These are phyloP conservation scores for Thermothelomyces thermophilus DNA, from an alignment of 2,329 filamentous ascomycete species.

Conservation along the genomic window DNA sequence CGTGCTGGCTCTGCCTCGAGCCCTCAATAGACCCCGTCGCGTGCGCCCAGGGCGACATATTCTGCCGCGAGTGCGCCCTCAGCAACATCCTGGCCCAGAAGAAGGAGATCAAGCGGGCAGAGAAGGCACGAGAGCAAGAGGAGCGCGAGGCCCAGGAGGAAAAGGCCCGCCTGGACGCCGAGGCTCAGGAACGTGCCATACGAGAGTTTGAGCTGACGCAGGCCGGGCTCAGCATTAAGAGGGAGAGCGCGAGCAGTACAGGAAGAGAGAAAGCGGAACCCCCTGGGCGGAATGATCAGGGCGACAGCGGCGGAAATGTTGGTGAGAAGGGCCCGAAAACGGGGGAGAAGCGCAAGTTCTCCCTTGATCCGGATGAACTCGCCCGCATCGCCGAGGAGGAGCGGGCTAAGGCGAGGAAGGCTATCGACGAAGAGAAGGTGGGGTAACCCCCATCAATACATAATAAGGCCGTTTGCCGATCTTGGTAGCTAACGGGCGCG, in stretches of 20 bases:
- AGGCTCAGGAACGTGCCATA: slow-evolving; percentile 64
- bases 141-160: slow-evolving; percentile 57
- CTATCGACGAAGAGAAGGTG: slow-evolving; percentile 67
- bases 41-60: slow-evolving; percentile 79
- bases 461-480: too few relatives aligned
- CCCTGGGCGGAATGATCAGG: slow-evolving; percentile 13
- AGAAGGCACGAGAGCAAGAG: slow-evolving; percentile 57
- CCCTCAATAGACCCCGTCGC: slow-evolving; percentile 75
- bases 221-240: slow-evolving; percentile 53
- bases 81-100: slow-evolving; percentile 85
- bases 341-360: slow-evolving; percentile 66
- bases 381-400: slow-evolving; percentile 63
- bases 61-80: slow-evolving; percentile 91
- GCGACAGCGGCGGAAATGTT: slow-evolving; percentile 33
- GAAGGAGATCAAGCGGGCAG: slow-evolving; percentile 80
- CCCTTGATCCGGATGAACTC: slow-evolving; percentile 72
- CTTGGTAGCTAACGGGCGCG: slow-evolving; percentile 9
- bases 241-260: slow-evolving; percentile 30
- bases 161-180: slow-evolving; percentile 55
- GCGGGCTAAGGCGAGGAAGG: slow-evolving; percentile 59
- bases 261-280: slow-evolving; percentile 27
- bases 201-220: slow-evolving; percentile 80
- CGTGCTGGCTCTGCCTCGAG: slow-evolving; percentile 80
- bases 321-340: slow-evolving; percentile 34
- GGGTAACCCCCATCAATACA: slow-evolving; percentile 7